Base-by-base conservation (phyloP, 2,329 filamentous ascomycete species). In the Stachybotrys echinatus region DNA sequence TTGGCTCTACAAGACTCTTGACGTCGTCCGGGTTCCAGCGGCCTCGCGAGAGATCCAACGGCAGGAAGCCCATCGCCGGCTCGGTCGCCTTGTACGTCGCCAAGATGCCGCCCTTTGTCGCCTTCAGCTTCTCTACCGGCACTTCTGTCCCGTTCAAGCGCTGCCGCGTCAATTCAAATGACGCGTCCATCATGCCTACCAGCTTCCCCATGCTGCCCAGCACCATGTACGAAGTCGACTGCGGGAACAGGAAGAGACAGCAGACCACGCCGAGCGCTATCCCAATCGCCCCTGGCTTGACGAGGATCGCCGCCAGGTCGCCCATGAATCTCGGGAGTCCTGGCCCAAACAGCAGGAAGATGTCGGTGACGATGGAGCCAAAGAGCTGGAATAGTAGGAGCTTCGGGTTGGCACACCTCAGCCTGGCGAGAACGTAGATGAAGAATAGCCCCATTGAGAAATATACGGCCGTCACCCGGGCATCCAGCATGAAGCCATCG, bases 401-500 rank as follows among this genome's bases (percentile, higher is more conserved):
- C 52, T 79, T 78, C 5, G 72, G 69, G 21, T 74, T 75, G 1
- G 62, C 61, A 8, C 68, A 71, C 19, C 75, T 67, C 10, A 78
- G 39, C 1, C 75, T 71, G 2, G 74, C 65, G 48, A 68, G 5
- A 0, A 65, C 54, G 51, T 78, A 78, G 39, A 78, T 68, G 45
- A 78, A 73, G 5, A 70, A 20, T 49, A 66, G 70, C 3, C 67
- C 63, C 58, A 79, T 62, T 43, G 62, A 59, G 37, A 59, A 68
- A 40, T 58, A 67, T 2, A 69, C 60, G 3, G 64, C 67, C 0
- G 72, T 70, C 0, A 77, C 71, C 4, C 73, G 67, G 4, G 71
- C 60, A 55, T 78, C 74, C 0, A 78, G 67, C 70, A 77, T 71
- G 50, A 66, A 71, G 1, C 75, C 75, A 4, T 73, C 57, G 40